Conservation (phyloP, 768 basidiomycete species). For the Lactarius hatsudake region DNA sequence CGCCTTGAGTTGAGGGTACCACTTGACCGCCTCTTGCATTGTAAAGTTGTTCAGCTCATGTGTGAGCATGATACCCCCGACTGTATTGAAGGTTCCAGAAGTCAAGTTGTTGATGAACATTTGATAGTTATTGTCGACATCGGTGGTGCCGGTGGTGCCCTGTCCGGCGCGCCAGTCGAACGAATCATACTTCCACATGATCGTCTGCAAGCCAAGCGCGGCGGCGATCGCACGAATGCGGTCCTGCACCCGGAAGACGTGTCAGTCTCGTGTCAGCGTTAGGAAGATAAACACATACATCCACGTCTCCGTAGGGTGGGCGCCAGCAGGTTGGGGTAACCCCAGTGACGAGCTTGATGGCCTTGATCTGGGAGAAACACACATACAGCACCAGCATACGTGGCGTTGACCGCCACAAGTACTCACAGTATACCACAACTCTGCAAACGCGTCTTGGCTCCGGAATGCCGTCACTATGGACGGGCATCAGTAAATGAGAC, state of each 20-base stretch:
- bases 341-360: slow-evolving; percentile 53
- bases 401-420: background rate
- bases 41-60: slow-evolving; percentile 63
- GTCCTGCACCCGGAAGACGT: slow-evolving; percentile 34
- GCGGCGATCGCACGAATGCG: slow-evolving; percentile 70
- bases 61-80: slow-evolving; percentile 52
- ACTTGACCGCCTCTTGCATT: slow-evolving; percentile 55
- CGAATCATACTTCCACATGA: slow-evolving; percentile 71
- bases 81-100: slow-evolving; percentile 14
- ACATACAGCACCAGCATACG: background rate
- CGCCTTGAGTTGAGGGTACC: slow-evolving; percentile 43
- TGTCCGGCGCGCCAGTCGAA: slow-evolving; percentile 56
- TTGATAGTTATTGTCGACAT: slow-evolving; percentile 18
- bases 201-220: slow-evolving; percentile 63
- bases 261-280: background rate
- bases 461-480: slow-evolving; percentile 53
- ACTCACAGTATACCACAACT: slow-evolving; percentile 67
- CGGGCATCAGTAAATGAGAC: background rate
- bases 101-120: slow-evolving; percentile 18
- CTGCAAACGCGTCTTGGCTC: slow-evolving; percentile 69
- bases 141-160: background rate
- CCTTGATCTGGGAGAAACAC: slow-evolving; percentile 40
- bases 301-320: slow-evolving; percentile 66
- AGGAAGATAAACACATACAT: slow-evolving; percentile 32
- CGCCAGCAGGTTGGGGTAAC: slow-evolving; percentile 60